Evolutionary conservation across 1,284 basidiomycete genomes (phyloP).

Genomic region (Inonotus obliquus): DNA sequence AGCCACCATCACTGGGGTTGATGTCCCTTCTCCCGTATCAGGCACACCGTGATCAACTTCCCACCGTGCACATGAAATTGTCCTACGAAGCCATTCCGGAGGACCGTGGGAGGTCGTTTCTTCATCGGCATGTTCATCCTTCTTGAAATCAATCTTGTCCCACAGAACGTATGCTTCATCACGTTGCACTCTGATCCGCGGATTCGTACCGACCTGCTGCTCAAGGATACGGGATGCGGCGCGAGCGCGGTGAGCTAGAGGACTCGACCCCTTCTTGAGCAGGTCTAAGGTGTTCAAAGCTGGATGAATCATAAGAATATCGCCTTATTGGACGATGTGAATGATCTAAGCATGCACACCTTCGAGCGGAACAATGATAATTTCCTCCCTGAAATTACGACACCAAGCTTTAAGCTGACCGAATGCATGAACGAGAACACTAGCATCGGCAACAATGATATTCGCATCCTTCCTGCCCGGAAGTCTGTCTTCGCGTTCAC

Average conservation of each 20-base stretch:
- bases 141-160: conserved; percentile 56
- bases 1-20: conserved; percentile 27
- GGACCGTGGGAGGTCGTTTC: conserved; percentile 24
- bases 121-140: conserved; percentile 24
- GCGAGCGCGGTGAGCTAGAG: conserved; percentile 76
- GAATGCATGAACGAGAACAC: conserved; percentile 80
- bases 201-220: conserved; percentile 74
- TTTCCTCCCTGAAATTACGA: conserved; percentile 60
- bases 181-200: conserved; percentile 70
- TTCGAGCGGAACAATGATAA: conserved; percentile 83
- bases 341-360: conserved; percentile 46
- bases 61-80: conserved; percentile 75
- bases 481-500: conserved; percentile 36
- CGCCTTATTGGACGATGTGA: neutral
- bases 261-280: conserved; percentile 83
- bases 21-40: neutral
- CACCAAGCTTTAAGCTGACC: conserved; percentile 81
- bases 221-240: conserved; percentile 79
- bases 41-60: conserved; percentile 37
- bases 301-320: conserved; percentile 28
- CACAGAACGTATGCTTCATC: conserved; percentile 77
- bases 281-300: conserved; percentile 91
- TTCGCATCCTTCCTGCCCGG: conserved; percentile 56
- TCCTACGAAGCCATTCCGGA: conserved; percentile 78
- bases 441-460: conserved; percentile 79